Conservation (phyloP, 2,329 filamentous ascomycete genomes). For the Fusarium sp. region DNA sequence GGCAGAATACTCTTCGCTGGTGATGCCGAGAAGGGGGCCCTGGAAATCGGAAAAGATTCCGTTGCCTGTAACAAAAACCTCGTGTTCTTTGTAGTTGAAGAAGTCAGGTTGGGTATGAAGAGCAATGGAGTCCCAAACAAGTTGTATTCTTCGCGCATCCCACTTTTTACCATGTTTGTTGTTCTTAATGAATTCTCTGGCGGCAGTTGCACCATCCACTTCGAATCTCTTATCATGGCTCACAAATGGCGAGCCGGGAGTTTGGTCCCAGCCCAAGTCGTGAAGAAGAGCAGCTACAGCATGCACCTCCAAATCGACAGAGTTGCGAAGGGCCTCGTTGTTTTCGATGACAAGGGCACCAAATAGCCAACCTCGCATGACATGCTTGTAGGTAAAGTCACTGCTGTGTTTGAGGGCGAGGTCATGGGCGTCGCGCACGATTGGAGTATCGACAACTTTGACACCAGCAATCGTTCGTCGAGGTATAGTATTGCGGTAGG, state of each 20-base stretch:
- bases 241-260: conserved; percentile 4
- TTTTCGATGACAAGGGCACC: conserved; percentile 1
- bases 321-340: conserved; percentile 6
- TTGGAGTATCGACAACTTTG: conserved; percentile 5
- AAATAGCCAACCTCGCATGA: conserved; percentile 24
- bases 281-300: conserved; percentile 22
- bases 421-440: conserved; percentile 7
- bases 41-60: conserved; percentile 18
- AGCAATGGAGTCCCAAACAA: conserved; percentile 21
- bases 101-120: conserved; percentile 18
- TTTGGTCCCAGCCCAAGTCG: conserved; percentile 24
- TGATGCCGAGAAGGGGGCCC: conserved; percentile 1
- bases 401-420: conserved; percentile 8
- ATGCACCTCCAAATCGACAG: conserved; percentile 11
- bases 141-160: neutral
- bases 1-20: neutral
- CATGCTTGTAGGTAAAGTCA: conserved; percentile 23
- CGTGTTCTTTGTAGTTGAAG: conserved; percentile 17
- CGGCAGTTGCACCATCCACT: conserved; percentile 17
- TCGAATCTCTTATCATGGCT: conserved; percentile 18
- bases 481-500: neutral
- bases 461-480: conserved; percentile 2
- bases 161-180: conserved; percentile 10
- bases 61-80: conserved; percentile 9
- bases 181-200: conserved; percentile 2